Percentiles rank a stretch among this genome's conserved stretches.
These are phyloP conservation scores for Ustilago sp. DNA, from an alignment of 1,284 basidiomycete species.

Conservation along the genomic window DNA sequence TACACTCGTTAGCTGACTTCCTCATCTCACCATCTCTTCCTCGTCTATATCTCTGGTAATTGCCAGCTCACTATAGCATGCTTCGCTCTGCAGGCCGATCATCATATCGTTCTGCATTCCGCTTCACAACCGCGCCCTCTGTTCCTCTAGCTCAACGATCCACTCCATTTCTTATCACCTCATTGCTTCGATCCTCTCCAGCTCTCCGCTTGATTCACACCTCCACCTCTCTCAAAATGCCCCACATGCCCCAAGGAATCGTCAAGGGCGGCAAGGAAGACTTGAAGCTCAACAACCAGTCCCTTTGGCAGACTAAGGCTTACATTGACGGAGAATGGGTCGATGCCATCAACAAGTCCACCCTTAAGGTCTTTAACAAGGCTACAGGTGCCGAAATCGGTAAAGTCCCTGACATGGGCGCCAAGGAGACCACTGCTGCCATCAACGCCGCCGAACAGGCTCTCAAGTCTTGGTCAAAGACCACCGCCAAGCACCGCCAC, in stretches of 20 bases:
- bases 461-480: constrained; percentile 62
- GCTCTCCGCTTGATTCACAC: constrained; percentile 19
- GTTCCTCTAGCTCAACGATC: constrained; percentile 1
- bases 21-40: background rate
- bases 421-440: constrained; percentile 58
- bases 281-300: constrained; percentile 59
- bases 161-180: no score
- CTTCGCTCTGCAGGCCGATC: constrained; percentile 36
- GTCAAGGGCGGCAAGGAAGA: constrained; percentile 64
- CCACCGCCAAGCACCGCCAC: constrained; percentile 63
- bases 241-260: constrained; percentile 66
- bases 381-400: constrained; percentile 64
- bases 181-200: background rate
- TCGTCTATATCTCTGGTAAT: background rate
- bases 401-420: constrained; percentile 61
- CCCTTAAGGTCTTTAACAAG: constrained; percentile 66
- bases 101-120: constrained; percentile 18
- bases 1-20: constrained; percentile 1
- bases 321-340: constrained; percentile 67
- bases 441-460: constrained; percentile 63
- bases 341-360: constrained; percentile 50
- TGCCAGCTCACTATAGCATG: constrained; percentile 32
- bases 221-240: constrained; percentile 41
- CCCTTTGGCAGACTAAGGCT: constrained; percentile 56
- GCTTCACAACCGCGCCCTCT: constrained; percentile 4